Evolutionary conservation across 768 basidiomycete species (phyloP).

Genomic region (Phlebiopsis flavidoalba): DNA sequence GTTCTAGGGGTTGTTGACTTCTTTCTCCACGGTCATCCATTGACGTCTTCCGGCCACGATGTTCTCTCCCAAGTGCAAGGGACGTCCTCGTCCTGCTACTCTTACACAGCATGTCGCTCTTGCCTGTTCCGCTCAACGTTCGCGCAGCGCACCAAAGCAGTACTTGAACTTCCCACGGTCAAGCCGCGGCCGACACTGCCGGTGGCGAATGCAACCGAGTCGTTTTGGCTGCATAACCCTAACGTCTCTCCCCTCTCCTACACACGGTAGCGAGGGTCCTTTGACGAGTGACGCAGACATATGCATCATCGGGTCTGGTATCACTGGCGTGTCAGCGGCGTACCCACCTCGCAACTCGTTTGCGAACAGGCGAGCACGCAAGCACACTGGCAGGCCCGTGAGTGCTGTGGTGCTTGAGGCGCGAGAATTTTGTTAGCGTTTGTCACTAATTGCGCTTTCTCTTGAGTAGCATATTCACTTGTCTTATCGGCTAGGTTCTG

Average conservation of each 20-base stretch:
- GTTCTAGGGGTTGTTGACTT: no score
- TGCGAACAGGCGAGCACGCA: constrained; percentile 27
- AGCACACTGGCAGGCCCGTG: constrained; percentile 39
- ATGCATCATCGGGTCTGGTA: constrained; percentile 76
- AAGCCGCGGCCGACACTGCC: constrained; percentile 36
- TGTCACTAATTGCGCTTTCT: not conserved
- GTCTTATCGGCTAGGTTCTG: constrained; percentile 43
- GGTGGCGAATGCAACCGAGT: constrained; percentile 55
- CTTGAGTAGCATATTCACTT: not conserved
- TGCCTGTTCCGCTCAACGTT: constrained; percentile 17
- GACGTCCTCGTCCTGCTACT: not conserved
- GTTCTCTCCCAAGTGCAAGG: not conserved
- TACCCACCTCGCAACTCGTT: constrained; percentile 56
- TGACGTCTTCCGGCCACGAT: not conserved
- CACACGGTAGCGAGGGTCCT: constrained; percentile 56
- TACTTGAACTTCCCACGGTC: constrained; percentile 8
- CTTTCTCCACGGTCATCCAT: no score
- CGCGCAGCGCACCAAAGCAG: constrained; percentile 14
- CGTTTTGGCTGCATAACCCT: constrained; percentile 72
- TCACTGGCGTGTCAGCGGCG: constrained; percentile 70
- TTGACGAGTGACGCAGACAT: constrained; percentile 63
- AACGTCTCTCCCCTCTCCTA: constrained; percentile 63
- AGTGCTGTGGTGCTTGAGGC: constrained; percentile 75
- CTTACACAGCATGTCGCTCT: constrained; percentile 5
- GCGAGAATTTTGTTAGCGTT: constrained; percentile 72